A percentile compares a stretch with the other conserved stretches of the same genome.
These are phyloP conservation scores for Kodamaea ohmeri DNA, from an alignment of 1,139 yeast species.

Conservation along the genomic window DNA sequence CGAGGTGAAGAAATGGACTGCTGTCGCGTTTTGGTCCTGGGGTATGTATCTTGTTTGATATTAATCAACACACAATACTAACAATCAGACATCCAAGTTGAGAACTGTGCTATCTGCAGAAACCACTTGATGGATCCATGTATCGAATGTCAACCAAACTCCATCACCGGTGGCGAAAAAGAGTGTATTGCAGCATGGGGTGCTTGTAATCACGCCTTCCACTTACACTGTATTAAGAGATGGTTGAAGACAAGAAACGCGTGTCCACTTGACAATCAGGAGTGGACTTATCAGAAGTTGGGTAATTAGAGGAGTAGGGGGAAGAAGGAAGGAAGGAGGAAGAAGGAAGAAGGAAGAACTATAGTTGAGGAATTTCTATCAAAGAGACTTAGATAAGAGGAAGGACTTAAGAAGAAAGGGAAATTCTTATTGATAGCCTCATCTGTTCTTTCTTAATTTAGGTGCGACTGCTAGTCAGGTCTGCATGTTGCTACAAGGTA, in stretches of 20 bases:
- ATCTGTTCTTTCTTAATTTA: too few relatives aligned
- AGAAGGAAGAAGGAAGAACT: not conserved
- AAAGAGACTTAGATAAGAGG: too few relatives aligned
- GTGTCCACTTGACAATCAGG: constrained; percentile 94
- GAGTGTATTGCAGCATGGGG: constrained; percentile 99
- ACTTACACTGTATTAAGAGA: constrained; percentile 90
- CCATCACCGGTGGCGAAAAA: constrained; percentile 60
- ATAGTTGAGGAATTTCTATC: not conserved
- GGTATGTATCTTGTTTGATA: constrained; percentile 47
- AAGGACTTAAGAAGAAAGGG: too few relatives aligned
- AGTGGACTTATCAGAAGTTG: constrained; percentile 86
- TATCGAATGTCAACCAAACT: constrained; percentile 91
- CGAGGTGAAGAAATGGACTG: constrained; percentile 78
- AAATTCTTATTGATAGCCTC: too few relatives aligned
- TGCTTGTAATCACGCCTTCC: constrained; percentile 90
- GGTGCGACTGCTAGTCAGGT: too few relatives aligned
- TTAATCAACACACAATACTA: constrained; percentile 18
- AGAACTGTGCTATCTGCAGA: constrained; percentile 97
- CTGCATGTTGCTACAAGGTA: too few relatives aligned
- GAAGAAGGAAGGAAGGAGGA: not conserved
- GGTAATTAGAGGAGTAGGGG: constrained; percentile 36
- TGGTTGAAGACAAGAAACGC: constrained; percentile 98
- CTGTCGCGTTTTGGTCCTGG: constrained; percentile 99
- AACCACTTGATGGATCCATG: constrained; percentile 99
- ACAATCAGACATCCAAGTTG: constrained; percentile 71